These are phyloP conservation scores for Raphanus sativus DNA, from an alignment of 345 rosid species.

Conservation along the genomic window DNA sequence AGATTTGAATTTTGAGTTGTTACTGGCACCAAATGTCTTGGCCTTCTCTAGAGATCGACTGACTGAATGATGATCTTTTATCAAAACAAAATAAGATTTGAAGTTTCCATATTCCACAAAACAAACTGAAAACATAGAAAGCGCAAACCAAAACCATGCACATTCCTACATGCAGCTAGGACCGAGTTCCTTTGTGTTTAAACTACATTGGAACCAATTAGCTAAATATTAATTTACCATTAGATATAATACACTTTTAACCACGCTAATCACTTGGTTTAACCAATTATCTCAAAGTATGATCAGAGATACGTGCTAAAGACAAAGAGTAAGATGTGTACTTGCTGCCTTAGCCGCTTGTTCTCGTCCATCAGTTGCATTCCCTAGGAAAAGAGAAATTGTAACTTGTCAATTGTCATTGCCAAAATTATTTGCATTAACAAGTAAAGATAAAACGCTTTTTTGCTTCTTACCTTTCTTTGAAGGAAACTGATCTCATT, in stretches of 20 bases:
- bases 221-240: background rate
- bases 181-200: background rate
- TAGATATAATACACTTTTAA: background rate
- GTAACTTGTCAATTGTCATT: background rate
- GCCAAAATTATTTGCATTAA: background rate
- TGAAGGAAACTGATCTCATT: slow-evolving; percentile 71
- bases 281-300: background rate
- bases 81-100: background rate
- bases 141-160: background rate
- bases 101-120: background rate
- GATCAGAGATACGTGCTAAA: background rate
- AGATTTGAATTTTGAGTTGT: background rate
- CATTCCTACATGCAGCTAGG: slow-evolving; percentile 2
- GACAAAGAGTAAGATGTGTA: slow-evolving; percentile 26
- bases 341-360: slow-evolving; percentile 61
- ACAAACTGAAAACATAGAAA: background rate
- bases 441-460: background rate
- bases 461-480: slow-evolving; percentile 49
- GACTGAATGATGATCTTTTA: background rate
- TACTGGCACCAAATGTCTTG: background rate
- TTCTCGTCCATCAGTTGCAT: slow-evolving; percentile 77
- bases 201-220: background rate
- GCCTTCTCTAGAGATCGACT: background rate
- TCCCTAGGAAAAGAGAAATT: slow-evolving; percentile 44
- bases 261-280: background rate